phyloP scores from a whole-genome alignment of 768 basidiomycete genomes.

The Amanita jacksonii region DNA sequence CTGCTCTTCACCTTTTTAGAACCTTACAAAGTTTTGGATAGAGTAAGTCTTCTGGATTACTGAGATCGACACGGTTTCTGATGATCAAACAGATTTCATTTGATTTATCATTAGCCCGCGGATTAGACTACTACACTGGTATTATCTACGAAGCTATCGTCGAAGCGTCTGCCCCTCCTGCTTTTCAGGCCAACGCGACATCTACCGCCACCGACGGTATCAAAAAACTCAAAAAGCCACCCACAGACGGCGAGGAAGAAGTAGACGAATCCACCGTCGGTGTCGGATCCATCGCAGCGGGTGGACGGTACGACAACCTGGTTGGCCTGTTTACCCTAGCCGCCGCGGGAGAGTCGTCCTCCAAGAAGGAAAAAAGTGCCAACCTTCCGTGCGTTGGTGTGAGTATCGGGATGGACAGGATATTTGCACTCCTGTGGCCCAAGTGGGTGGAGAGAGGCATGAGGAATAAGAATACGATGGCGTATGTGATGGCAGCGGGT shows the following conservation, averaged over 20 bases:
- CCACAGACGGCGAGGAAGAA: conserved; percentile 60
- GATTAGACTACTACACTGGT: conserved; percentile 97
- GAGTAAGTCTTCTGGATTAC: too few relatives aligned
- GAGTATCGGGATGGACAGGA: conserved; percentile 85
- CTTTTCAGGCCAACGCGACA: conserved; percentile 41
- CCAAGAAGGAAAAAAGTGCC: conserved; percentile 47
- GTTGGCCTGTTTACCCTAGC: conserved; percentile 87
- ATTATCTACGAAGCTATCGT: conserved; percentile 96
- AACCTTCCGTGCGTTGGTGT: conserved; percentile 86
- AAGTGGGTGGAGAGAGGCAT: conserved; percentile 74
- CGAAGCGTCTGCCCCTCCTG: conserved; percentile 89
- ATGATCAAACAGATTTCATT: too few relatives aligned
- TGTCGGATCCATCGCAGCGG: conserved; percentile 98
- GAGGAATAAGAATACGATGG: conserved; percentile 86
- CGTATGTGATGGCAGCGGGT: conserved; percentile 86
- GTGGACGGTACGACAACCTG: conserved; percentile 92
- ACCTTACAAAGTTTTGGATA: conserved; percentile 71
- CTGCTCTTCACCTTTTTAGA: conserved; percentile 75
- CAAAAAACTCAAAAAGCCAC: conserved; percentile 34
- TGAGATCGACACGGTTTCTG: too few relatives aligned
- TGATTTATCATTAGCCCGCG: conserved; percentile 94
- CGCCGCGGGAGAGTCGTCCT: conserved; percentile 47
- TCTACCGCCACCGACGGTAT: conserved; percentile 19
- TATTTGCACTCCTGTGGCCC: conserved; percentile 87
- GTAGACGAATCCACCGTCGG: conserved; percentile 90